phyloP scores from a whole-genome alignment of 2,329 filamentous ascomycete genomes.

The Thielaviopsis euricoi region DNA sequence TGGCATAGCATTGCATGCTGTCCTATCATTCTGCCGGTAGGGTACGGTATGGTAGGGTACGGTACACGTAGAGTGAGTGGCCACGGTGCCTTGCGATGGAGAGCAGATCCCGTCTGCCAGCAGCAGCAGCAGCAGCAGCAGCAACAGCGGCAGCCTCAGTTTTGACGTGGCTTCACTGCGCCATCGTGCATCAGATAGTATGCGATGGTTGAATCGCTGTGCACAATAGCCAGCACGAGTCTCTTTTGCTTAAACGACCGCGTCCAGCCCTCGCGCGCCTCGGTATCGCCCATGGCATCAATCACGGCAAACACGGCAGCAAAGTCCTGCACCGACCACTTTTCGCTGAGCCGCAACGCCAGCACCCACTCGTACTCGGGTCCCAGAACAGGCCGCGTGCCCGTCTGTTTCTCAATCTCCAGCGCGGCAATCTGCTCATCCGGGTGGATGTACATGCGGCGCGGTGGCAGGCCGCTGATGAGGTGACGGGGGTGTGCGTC shows the following conservation, averaged over 20 bases:
- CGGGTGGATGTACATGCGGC: conserved; percentile 60
- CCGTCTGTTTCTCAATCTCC: conserved; percentile 36
- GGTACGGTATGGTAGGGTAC: too few relatives aligned
- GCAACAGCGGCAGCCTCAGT: conserved; percentile 28
- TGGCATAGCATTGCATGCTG: too few relatives aligned
- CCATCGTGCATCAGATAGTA: conserved; percentile 78
- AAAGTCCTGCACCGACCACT: conserved; percentile 51
- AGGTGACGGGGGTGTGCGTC: conserved; percentile 32
- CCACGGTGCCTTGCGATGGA: too few relatives aligned
- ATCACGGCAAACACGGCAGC: conserved; percentile 54
- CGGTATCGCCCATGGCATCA: conserved; percentile 17
- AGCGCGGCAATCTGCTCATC: conserved; percentile 66
- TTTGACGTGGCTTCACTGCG: conserved; percentile 74
- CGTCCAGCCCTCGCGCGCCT: conserved; percentile 22
- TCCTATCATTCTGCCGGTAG: too few relatives aligned
- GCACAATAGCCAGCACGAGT: conserved; percentile 55
- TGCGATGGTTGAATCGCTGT: conserved; percentile 67
- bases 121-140: too few relatives aligned
- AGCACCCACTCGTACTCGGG: conserved; percentile 61
- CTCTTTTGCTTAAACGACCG: conserved; percentile 41
- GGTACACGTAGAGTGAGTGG: too few relatives aligned
- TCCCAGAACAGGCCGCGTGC: conserved; percentile 27
- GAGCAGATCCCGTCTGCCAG: too few relatives aligned
- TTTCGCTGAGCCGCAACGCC: conserved; percentile 55
- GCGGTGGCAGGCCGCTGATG: conserved; percentile 56